phyloP scores from a whole-genome alignment of 148 eudicot genomes.

The Agrostemma githago region DNA sequence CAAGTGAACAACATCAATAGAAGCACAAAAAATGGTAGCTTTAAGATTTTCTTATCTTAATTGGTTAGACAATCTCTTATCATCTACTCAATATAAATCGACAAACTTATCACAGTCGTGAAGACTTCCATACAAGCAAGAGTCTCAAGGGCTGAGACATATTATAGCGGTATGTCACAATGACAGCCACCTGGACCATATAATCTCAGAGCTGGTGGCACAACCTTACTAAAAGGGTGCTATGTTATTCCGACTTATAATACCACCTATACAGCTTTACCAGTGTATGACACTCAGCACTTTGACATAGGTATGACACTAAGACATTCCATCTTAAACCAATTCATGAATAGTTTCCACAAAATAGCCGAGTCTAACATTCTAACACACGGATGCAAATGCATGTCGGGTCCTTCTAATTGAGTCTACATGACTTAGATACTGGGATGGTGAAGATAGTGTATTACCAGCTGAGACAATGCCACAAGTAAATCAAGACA shows the following conservation, averaged over 20 bases:
- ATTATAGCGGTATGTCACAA: background rate
- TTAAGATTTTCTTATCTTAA: background rate
- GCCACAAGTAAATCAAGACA: slow-evolving; percentile 7
- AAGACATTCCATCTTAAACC: background rate
- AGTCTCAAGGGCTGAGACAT: background rate
- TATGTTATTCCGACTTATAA: background rate
- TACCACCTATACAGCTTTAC: background rate
- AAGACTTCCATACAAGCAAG: background rate
- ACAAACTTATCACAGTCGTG: background rate
- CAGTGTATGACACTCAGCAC: background rate
- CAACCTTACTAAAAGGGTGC: background rate
- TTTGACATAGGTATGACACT: background rate
- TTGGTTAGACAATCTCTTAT: background rate
- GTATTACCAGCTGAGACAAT: slow-evolving; percentile 1
- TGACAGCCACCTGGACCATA: background rate
- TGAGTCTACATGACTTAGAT: background rate
- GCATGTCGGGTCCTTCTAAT: background rate
- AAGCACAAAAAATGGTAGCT: background rate
- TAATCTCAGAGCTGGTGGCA: background rate
- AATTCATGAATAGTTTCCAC: background rate
- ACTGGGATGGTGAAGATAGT: background rate
- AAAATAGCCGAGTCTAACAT: background rate
- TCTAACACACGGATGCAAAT: background rate
- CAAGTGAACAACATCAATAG: slow-evolving; percentile 8
- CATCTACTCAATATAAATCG: background rate